Base-by-base conservation (phyloP, 805 yeast species). In the Candida loeiensis region DNA sequence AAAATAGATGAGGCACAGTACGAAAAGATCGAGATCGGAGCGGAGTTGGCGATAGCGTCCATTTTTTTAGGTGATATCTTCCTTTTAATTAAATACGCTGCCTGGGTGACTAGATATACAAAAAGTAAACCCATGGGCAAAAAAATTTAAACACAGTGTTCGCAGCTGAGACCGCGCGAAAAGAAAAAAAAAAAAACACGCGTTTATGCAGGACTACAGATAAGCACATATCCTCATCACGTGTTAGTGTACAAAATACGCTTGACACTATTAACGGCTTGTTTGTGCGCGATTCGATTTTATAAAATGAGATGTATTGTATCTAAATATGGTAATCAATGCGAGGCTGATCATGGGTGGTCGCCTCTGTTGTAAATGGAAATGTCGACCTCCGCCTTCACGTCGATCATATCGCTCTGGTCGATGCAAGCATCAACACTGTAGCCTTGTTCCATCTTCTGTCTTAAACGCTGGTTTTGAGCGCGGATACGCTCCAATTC, bases 1-100 rank as follows among this genome's bases (percentile, higher is more conserved):
- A 93, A 70, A 51, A 93, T 93, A 17, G 99, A 93, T 16, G 99
- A 86, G 40, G 76, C 73, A 75, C 99, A 93, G 79, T 93, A 93
- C 26, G 85, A 76, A 44, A 82, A 58, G 53, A 86, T 85, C 36
- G 95, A 84, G 43, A 85, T 56, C 8, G 82, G 82, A 6, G 79
- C 82, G 11, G 79, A 73, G 58, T 77, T 77, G 45, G 73, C 74
- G 28, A 69, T 45, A 20, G 71, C 59, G 36, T 67, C 71, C 71
- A 66, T 66, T 24, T 24, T 46, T 3, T 37, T 28, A 15, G 40
- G 19, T 22, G 29, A 17, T 38, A 34, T 38, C 54, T 58, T 63
- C 34, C 50, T 50, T 40, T 54, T 58, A 24, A 61, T 34, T 9
- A 63, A 41, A 50, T 66, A 69, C 30, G 59, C 43, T 15, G 52